A percentile compares a stretch with the other conserved stretches of the same genome.
phyloP scores from a whole-genome alignment of 352 stramenopile species.

The Phytophthora ramorum region DNA sequence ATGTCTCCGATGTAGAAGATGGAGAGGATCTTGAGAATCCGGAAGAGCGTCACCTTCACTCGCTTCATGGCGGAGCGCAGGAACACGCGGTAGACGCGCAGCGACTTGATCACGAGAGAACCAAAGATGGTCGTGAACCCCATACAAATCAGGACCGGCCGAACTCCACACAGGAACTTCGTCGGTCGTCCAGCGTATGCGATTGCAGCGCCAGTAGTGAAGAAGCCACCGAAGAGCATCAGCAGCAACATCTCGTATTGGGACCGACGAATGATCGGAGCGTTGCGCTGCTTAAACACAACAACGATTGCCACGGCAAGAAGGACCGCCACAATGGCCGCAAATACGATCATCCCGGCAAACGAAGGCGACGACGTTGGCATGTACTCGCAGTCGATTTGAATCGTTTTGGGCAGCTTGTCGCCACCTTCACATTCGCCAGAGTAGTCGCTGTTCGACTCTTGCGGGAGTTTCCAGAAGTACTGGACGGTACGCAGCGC shows the following conservation, averaged over 20 bases:
- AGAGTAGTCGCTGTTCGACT: slow-evolving; percentile 19
- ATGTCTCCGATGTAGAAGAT: slow-evolving; percentile 39
- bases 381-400: slow-evolving; percentile 41
- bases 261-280: slow-evolving; percentile 45
- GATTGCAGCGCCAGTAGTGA: slow-evolving; percentile 27
- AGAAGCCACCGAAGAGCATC: slow-evolving; percentile 41
- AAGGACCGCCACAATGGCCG: slow-evolving; percentile 15
- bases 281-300: slow-evolving; percentile 33
- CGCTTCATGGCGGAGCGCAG: slow-evolving; percentile 34
- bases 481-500: slow-evolving; percentile 21
- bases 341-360: slow-evolving; percentile 7
- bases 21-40: slow-evolving; percentile 38
- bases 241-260: slow-evolving; percentile 45
- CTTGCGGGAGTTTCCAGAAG: slow-evolving; percentile 38
- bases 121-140: slow-evolving; percentile 48
- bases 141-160: slow-evolving; percentile 35
- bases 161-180: slow-evolving; percentile 25
- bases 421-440: slow-evolving; percentile 34
- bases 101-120: slow-evolving; percentile 42
- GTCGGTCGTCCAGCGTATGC: slow-evolving; percentile 36
- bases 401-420: slow-evolving; percentile 4
- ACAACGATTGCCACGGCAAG: slow-evolving; percentile 20
- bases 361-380: slow-evolving; percentile 24
- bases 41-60: slow-evolving; percentile 29
- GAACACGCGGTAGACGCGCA: slow-evolving; percentile 62